These are phyloP conservation scores for Pythium plurisporium DNA, from an alignment of 352 stramenopile species.

Conservation along the genomic window DNA sequence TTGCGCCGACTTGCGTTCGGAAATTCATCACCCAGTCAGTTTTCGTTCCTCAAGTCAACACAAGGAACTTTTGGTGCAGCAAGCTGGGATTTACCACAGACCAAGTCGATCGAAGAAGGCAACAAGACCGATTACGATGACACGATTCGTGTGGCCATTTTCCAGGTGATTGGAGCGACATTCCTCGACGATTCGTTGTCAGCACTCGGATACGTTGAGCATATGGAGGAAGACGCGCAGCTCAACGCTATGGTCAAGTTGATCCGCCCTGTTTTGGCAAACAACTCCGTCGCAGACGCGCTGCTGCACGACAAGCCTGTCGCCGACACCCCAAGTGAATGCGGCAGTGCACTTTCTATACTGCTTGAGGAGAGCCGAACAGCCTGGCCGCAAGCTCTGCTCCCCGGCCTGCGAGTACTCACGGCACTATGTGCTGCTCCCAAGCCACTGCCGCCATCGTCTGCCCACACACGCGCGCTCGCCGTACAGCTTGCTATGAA, in stretches of 20 bases:
- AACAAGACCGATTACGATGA: slow-evolving; percentile 7
- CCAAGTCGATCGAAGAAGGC: background rate
- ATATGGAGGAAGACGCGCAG: slow-evolving; percentile 34
- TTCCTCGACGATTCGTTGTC: slow-evolving; percentile 59
- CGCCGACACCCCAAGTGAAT: background rate
- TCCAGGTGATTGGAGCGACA: slow-evolving; percentile 45
- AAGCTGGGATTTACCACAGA: slow-evolving; percentile 8
- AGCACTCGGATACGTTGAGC: slow-evolving; percentile 50
- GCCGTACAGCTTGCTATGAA: slow-evolving; percentile 42
- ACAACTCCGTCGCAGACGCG: slow-evolving; percentile 31
- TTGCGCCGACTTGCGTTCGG: slow-evolving; percentile 39
- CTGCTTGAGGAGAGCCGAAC: slow-evolving; percentile 13
- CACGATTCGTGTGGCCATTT: slow-evolving; percentile 24
- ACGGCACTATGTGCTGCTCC: slow-evolving; percentile 37
- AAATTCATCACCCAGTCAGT: slow-evolving; percentile 20
- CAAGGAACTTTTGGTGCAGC: slow-evolving; percentile 2
- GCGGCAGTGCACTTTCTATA: slow-evolving; percentile 10
- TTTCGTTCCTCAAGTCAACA: slow-evolving; percentile 13
- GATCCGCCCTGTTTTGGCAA: slow-evolving; percentile 43
- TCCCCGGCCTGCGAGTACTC: slow-evolving; percentile 43
- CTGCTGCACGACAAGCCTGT: slow-evolving; percentile 8
- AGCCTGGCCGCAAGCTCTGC: slow-evolving; percentile 35
- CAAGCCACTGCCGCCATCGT: background rate
- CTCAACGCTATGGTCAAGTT: slow-evolving; percentile 68
- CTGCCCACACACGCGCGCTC: slow-evolving; percentile 1